Conservation (phyloP, 305 asterid genomes). For the Striga hermonthica region DNA sequence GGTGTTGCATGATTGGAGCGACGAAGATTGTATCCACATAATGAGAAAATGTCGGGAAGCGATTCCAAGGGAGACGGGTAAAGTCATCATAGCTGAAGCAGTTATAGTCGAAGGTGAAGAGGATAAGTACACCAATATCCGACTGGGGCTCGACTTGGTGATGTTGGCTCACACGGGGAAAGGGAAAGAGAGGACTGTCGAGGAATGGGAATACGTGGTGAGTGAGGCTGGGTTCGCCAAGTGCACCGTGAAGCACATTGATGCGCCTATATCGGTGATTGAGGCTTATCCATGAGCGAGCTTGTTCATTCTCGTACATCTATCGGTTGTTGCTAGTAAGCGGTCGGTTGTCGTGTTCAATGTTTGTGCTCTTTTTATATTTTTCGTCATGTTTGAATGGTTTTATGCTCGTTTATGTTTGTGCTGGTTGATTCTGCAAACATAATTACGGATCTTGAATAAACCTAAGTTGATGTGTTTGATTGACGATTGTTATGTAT, state of each 20-base stretch:
- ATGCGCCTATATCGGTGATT: constrained; percentile 31
- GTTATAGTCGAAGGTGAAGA: constrained; percentile 33
- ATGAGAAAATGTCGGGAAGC: constrained; percentile 38
- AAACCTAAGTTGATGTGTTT: too few relatives aligned
- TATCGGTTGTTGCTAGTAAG: too few relatives aligned
- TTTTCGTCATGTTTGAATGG: too few relatives aligned
- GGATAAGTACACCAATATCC: constrained; percentile 26
- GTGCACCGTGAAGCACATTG: constrained; percentile 31
- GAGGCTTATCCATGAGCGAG: constrained; percentile 36
- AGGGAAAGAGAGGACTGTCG: constrained; percentile 41
- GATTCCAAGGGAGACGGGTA: constrained; percentile 29
- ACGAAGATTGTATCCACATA: constrained; percentile 56
- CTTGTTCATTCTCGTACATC: not conserved
- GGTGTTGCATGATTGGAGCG: constrained; percentile 73
- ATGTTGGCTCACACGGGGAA: constrained; percentile 44
- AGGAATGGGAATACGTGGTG: constrained; percentile 41
- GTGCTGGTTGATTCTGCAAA: too few relatives aligned
- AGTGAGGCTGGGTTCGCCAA: constrained; percentile 36
- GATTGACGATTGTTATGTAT: too few relatives aligned
- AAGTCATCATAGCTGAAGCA: constrained; percentile 40
- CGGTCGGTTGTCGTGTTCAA: too few relatives aligned
- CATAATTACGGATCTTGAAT: too few relatives aligned
- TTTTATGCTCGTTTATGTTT: too few relatives aligned
- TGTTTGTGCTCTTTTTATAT: too few relatives aligned
- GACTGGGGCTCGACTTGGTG: constrained; percentile 41